Base-by-base conservation (phyloP, 768 basidiomycete genomes). In the Agaricus sinodeliciosus region DNA sequence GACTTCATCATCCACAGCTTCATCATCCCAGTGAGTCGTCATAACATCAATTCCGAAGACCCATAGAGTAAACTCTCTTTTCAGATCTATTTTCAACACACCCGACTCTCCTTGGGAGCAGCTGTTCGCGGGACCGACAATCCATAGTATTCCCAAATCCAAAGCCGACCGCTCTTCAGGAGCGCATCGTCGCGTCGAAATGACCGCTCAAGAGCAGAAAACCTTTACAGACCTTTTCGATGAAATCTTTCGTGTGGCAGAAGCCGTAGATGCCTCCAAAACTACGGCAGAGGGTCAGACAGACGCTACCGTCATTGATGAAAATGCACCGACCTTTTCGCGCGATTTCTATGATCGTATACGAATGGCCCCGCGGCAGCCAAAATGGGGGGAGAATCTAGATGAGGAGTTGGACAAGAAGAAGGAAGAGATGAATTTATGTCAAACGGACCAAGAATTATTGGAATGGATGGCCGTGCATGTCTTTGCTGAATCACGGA, bases 351-450 rank as follows among this genome's bases (percentile, higher is more conserved):
- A 70, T 25, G 81, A 84, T 49, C 60, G 87, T 13, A 79, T 84
- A 55, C 70, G 74, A 22, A 78, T 73, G 35, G 69, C 87, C 28
- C 77, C 80, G 16, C 72, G 74, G 15, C 76, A 76, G 44, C 72
- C 78, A 13, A 79, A 74, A 57, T 79, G 78, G 75, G 75, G 79
- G 2, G 70, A 74, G 8, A 74, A 75, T 43, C 65, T 70, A 22
- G 73, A 80, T 49, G 76, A 83, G 51, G 70, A 76, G 46, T 67
- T 88, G 25, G 90, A 90, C 58, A 69, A 73, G 19, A 82, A 84
- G 62, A 84, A 83, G 64, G 89, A 89, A 56, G 78, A 80, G 51
- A 87, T 94, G 73, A 77, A 85, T 46, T 62, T 78, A 15, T 89
- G 85, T 58, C 69, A 74, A 19, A 84, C 76, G 6, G 91, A 93